Conservation (phyloP, 345 rosid species). For the Hibiscus mutabilis region DNA sequence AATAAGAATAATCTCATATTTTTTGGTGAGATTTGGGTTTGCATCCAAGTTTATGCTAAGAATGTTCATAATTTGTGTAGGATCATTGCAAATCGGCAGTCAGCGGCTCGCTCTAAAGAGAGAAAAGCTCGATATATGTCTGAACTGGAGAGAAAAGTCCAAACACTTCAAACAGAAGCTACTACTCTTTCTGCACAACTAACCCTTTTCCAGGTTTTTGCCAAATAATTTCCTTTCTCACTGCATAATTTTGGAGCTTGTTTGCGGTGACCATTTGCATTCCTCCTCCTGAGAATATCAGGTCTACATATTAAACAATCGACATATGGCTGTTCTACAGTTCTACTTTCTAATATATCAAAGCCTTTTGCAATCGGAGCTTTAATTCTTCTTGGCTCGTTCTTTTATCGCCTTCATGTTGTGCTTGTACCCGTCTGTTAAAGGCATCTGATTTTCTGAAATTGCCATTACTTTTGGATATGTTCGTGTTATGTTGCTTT, state of each 20-base stretch:
- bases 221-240: background rate
- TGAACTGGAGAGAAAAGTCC: conserved; percentile 82
- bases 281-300: background rate
- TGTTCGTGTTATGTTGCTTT: conserved; percentile 2
- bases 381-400: background rate
- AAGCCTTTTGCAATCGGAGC: background rate
- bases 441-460: conserved; percentile 5
- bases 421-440: background rate
- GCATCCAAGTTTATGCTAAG: background rate
- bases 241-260: background rate
- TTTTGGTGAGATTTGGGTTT: background rate
- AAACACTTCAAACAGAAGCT: conserved; percentile 84
- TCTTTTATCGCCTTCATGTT: background rate
- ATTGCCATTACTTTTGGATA: background rate
- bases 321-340: background rate
- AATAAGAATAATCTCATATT: background rate
- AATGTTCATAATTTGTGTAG: conserved; percentile 24
- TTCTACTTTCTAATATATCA: background rate
- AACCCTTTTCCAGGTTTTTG: conserved; percentile 69
- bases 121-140: conserved; percentile 71
- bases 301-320: background rate
- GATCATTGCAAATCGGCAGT: conserved; percentile 81
- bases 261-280: background rate
- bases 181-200: conserved; percentile 85
- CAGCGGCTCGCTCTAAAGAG: conserved; percentile 92